phyloP scores from a whole-genome alignment of 352 stramenopile genomes.

The Lagenidium sp. region DNA sequence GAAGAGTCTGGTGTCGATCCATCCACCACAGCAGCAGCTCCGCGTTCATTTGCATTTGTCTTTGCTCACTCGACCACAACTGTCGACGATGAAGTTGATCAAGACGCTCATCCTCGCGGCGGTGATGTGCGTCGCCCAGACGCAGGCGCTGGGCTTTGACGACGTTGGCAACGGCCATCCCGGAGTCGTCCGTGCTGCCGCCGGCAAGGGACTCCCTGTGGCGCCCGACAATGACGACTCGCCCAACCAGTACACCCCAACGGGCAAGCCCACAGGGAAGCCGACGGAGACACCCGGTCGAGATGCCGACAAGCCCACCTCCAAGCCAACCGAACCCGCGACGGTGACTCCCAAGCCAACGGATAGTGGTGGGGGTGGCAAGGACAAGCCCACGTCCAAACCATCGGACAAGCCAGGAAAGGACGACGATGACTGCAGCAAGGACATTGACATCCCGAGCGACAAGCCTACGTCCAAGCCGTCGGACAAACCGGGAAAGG shows the following conservation, averaged over 20 bases:
- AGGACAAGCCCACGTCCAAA: constrained; percentile 1
- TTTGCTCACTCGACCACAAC: too few species aligned
- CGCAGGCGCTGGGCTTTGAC: constrained; percentile 47
- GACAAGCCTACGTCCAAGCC: constrained; percentile 2
- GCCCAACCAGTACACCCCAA: too few species aligned
- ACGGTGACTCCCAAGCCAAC: too few species aligned
- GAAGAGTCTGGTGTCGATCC: too few species aligned
- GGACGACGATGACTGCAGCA: constrained; percentile 12
- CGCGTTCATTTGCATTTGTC: constrained; percentile 2
- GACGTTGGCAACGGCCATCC: constrained; percentile 2
- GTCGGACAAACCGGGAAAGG: constrained; percentile 13
- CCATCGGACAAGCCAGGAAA: constrained; percentile 12
- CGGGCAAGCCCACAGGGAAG: too few species aligned
- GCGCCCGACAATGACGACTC: too few species aligned
- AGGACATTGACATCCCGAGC: constrained; percentile 16
- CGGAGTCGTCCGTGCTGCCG: constrained; percentile 3
- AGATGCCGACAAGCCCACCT: constrained; percentile 3
- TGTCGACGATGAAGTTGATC: constrained; percentile 27
- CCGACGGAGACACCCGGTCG: too few species aligned
- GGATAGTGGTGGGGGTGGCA: constrained; percentile 13
- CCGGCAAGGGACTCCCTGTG: too few species aligned
- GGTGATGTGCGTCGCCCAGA: constrained; percentile 36
- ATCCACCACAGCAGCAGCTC: too few species aligned
- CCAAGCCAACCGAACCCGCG: too few species aligned
- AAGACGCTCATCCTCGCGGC: constrained; percentile 44